Percentiles rank a stretch among this genome's conserved stretches.
Evolutionary conservation across 345 rosid genomes (phyloP).

Genomic region (Euphorbia pulcherrima): DNA sequence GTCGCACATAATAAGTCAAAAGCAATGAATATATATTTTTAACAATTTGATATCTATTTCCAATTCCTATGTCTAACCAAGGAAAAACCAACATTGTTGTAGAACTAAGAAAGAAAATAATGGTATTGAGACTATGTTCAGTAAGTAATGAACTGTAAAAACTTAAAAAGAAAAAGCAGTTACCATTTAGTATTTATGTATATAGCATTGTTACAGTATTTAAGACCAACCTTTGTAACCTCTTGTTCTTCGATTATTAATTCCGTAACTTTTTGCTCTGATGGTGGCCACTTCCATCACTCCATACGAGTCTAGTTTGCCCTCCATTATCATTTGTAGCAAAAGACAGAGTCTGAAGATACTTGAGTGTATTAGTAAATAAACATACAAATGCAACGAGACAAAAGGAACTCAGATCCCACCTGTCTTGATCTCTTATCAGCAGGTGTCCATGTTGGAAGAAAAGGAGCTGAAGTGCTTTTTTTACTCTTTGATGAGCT

Average conservation of each 20-base stretch:
- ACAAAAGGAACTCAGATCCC: conserved; percentile 18
- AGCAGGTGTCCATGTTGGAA: conserved; percentile 51
- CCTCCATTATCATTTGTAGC: conserved; percentile 45
- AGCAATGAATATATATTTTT: not conserved
- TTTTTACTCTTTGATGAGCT: conserved; percentile 34
- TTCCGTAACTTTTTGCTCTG: conserved; percentile 29
- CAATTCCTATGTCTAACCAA: not conserved
- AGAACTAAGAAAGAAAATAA: not conserved
- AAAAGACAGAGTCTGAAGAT: conserved; percentile 60
- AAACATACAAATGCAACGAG: not conserved
- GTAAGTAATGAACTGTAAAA: not conserved
- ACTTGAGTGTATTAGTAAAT: not conserved
- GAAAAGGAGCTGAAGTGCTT: conserved; percentile 37
- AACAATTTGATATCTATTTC: not conserved
- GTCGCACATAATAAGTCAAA: not conserved
- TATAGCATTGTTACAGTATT: not conserved
- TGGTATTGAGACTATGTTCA: not conserved
- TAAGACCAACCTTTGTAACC: conserved; percentile 1
- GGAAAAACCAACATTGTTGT: not conserved
- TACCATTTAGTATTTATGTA: not conserved
- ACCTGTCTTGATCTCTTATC: conserved; percentile 78
- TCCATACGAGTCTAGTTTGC: conserved; percentile 84
- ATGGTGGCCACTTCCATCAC: conserved; percentile 33
- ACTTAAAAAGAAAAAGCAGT: not conserved
- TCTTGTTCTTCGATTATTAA: conserved; percentile 12